phyloP scores from a whole-genome alignment of 495 filamentous ascomycete species.

The Penicillium egyptiacum region DNA sequence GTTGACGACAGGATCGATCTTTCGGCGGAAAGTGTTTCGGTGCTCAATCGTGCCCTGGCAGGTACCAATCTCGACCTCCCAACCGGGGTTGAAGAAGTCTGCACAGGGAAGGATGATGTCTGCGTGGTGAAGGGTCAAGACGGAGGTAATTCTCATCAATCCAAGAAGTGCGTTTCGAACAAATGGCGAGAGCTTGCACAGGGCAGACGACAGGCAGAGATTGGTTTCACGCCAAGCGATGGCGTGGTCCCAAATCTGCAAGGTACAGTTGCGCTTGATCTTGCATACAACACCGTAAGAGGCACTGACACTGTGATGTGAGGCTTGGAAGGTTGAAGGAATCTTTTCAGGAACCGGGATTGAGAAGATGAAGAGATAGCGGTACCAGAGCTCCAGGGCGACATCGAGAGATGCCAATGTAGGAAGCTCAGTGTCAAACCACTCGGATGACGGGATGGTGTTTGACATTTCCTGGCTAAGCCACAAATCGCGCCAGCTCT shows the following conservation, averaged over 20 bases:
- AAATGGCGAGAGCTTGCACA: slow-evolving; percentile 59
- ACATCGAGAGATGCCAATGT: slow-evolving; percentile 56
- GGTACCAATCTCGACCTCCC: slow-evolving; percentile 66
- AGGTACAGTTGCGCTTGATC: slow-evolving; percentile 57
- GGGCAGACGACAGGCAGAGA: slow-evolving; percentile 58
- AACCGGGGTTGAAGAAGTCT: slow-evolving; percentile 66
- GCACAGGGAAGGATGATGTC: slow-evolving; percentile 66
- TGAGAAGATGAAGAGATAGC: slow-evolving; percentile 69
- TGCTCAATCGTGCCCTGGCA: slow-evolving; percentile 58
- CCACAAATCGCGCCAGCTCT: slow-evolving; percentile 63
- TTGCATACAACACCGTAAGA: slow-evolving; percentile 69
- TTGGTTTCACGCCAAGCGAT: slow-evolving; percentile 66
- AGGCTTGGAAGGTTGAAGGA: slow-evolving; percentile 65
- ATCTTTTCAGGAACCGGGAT: slow-evolving; percentile 64
- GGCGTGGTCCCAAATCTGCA: slow-evolving; percentile 69
- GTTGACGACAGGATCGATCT: slow-evolving; percentile 68
- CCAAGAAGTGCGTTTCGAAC: slow-evolving; percentile 56
- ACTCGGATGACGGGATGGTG: slow-evolving; percentile 50
- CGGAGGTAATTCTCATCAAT: slow-evolving; percentile 59
- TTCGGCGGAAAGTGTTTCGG: slow-evolving; percentile 57
- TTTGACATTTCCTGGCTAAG: slow-evolving; percentile 57
- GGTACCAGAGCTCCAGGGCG: slow-evolving; percentile 61
- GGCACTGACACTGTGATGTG: slow-evolving; percentile 64
- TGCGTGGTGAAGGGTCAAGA: slow-evolving; percentile 61
- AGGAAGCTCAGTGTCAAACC: slow-evolving; percentile 59